phyloP scores from a whole-genome alignment of 495 filamentous ascomycete genomes.

The Tetracladium setigerum region DNA sequence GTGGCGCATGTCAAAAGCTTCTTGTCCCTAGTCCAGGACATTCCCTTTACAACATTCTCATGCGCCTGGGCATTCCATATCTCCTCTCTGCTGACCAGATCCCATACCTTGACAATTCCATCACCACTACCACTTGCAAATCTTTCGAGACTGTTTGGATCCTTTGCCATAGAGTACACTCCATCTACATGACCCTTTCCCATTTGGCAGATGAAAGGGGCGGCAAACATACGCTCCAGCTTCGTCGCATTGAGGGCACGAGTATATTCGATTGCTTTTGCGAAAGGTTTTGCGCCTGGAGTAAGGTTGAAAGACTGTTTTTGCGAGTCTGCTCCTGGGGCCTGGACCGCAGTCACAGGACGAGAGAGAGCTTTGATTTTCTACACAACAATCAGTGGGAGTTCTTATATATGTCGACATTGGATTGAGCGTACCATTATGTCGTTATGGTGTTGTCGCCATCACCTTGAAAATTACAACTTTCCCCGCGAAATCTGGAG shows the following conservation, averaged over 20 bases:
- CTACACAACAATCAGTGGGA: conserved; percentile 28
- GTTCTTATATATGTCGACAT: background rate
- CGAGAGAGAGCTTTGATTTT: conserved; percentile 93
- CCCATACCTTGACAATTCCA: conserved; percentile 92
- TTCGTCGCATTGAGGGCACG: conserved; percentile 87
- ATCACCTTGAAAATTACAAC: background rate
- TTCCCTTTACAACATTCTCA: conserved; percentile 77
- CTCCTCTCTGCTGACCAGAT: conserved; percentile 70
- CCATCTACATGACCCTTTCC: conserved; percentile 92
- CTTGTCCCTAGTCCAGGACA: conserved; percentile 78
- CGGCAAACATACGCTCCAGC: conserved; percentile 90
- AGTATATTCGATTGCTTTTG: conserved; percentile 87
- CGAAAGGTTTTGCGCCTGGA: conserved; percentile 90
- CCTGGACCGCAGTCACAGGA: conserved; percentile 65
- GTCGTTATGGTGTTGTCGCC: conserved; percentile 4
- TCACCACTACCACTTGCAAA: conserved; percentile 78
- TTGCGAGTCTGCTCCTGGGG: conserved; percentile 66
- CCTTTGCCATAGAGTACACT: conserved; percentile 69
- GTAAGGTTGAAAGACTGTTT: conserved; percentile 82
- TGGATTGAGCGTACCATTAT: conserved; percentile 16
- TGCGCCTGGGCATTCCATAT: conserved; percentile 69
- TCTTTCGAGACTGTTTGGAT: conserved; percentile 57
- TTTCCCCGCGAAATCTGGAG: background rate
- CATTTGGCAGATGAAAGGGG: conserved; percentile 83
- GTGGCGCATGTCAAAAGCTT: conserved; percentile 85